Percentiles rank a stretch among this genome's conserved stretches.
Evolutionary conservation across 1,284 basidiomycete genomes (phyloP).

Genomic region (Cerioporus squamosus): DNA sequence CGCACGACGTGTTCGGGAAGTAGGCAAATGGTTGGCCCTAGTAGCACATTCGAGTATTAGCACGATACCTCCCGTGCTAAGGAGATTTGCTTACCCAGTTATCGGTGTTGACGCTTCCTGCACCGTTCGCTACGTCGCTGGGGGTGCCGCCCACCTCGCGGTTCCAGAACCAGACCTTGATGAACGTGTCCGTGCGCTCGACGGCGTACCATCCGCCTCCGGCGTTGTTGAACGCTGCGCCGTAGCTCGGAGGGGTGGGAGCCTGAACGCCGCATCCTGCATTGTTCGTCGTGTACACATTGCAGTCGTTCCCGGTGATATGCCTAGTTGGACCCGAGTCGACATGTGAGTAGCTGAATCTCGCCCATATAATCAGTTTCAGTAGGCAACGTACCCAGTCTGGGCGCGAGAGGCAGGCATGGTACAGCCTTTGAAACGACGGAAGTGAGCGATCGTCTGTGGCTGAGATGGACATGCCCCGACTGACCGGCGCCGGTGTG

Average conservation of each 20-base stretch:
- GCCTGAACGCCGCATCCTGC: conserved; percentile 63
- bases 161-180: conserved; percentile 68
- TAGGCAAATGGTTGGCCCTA: conserved; percentile 57
- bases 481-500: conserved; percentile 56
- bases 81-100: conserved; percentile 35
- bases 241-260: conserved; percentile 47
- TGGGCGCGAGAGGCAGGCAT: conserved; percentile 55
- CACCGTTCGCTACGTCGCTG: conserved; percentile 47
- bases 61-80: not conserved
- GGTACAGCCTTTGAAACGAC: conserved; percentile 49
- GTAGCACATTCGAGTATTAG: not conserved
- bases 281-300: conserved; percentile 55
- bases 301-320: conserved; percentile 47
- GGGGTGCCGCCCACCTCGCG: conserved; percentile 48
- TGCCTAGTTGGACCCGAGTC: conserved; percentile 23
- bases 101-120: conserved; percentile 46
- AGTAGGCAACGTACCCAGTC: conserved; percentile 52
- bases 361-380: too few species aligned
- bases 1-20: conserved; percentile 55
- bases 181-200: conserved; percentile 51
- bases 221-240: conserved; percentile 57
- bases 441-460: not conserved
- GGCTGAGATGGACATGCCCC: conserved; percentile 1
- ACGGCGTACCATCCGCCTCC: conserved; percentile 62
- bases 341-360: not conserved